Evolutionary conservation across 148 eudicot genomes (phyloP), one percentile per base, ranked within the genome.

Genomic region (Persicaria tinctoria): DNA sequence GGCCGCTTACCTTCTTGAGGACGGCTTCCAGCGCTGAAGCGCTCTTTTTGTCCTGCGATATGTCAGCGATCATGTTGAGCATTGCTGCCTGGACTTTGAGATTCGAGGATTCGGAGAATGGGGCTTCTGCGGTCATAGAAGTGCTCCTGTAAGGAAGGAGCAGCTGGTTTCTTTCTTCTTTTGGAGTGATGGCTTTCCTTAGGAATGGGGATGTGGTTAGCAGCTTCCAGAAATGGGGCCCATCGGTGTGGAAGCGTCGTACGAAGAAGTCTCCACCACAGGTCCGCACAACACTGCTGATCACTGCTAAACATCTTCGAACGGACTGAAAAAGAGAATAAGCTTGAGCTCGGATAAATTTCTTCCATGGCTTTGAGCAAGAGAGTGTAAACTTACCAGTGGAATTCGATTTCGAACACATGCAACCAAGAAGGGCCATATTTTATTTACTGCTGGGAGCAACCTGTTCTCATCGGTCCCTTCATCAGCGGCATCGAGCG

Each of bases 181-280:
- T 87, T 17, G 81, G 80, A 66, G 70, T 66, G 68, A 85, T 75
- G 66, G 88, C 82, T 81, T 83, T 86, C 68, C 72, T 82, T 74
- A 81, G 82, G 76, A 89, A 90, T 12, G 98, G 98, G 6, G 97
- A 91, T 46, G 89, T 77, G 72, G 82, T 82, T 23, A 91, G 86
- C 74, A 91, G 91, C 82, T 87, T 91, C 97, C 97, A 91, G 79
- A 94, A 79, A 82, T 90, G 90, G 74, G 77, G 55, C 1, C 98
- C 98, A 8, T 94, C 98, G 3, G 75, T 77, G 56, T 83, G 80
- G 72, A 94, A 90, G 70, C 98, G 96, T 8, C 98, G 93, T 32
- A 96, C 83, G 77, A 94, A 94, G 88, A 94, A 94, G 77, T 91
- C 87, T 53, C 98, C 98, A 5, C 98, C 97, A 12, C 93, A 86